phyloP scores from a whole-genome alignment of 2,329 filamentous ascomycete species.

The Colletotrichum gloeosporioides region DNA sequence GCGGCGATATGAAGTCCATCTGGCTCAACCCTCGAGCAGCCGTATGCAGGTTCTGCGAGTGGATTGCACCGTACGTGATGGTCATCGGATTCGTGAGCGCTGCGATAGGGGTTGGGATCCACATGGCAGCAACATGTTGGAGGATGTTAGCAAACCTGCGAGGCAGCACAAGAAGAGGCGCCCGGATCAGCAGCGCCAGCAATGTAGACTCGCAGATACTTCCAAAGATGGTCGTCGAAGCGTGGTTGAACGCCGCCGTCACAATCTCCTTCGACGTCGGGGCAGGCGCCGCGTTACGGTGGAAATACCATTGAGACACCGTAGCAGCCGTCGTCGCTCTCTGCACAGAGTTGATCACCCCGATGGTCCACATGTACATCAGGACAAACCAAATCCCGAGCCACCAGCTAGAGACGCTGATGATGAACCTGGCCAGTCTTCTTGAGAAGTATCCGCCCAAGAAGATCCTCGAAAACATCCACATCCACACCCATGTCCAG shows the following conservation, averaged over 20 bases:
- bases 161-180: constrained; percentile 86
- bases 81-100: constrained; percentile 90
- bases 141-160: constrained; percentile 69
- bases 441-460: constrained; percentile 85
- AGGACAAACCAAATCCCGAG: constrained; percentile 90
- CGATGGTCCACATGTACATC: constrained; percentile 94
- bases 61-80: constrained; percentile 91
- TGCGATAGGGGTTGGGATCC: constrained; percentile 85
- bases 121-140: constrained; percentile 75
- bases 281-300: constrained; percentile 81
- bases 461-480: constrained; percentile 96
- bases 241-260: constrained; percentile 80
- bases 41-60: constrained; percentile 80
- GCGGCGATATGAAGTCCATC: constrained; percentile 79
- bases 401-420: constrained; percentile 92
- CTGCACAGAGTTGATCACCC: constrained; percentile 86
- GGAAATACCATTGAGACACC: constrained; percentile 99
- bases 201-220: constrained; percentile 90
- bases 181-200: constrained; percentile 78
- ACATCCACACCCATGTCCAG: constrained; percentile 96
- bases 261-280: constrained; percentile 84
- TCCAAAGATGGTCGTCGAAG: constrained; percentile 85
- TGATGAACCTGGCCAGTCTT: constrained; percentile 70
- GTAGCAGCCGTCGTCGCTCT: constrained; percentile 91
- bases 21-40: constrained; percentile 82